Evolutionary conservation across 2,329 filamentous ascomycete species (phyloP), one percentile per base, ranked within the genome.

Genomic region (Pseudogymnoascus destructans): DNA sequence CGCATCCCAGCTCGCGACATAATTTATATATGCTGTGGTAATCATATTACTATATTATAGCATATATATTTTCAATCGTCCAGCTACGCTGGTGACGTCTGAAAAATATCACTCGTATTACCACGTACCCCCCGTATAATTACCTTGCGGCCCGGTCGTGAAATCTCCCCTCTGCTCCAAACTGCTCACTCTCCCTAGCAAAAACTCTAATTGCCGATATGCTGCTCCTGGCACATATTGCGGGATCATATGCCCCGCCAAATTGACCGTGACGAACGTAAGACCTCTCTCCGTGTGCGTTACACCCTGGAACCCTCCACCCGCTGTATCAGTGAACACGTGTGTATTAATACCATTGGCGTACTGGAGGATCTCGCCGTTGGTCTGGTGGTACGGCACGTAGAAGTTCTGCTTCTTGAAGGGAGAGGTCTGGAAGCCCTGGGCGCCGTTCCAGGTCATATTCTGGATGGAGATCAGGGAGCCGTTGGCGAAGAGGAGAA

Each of bases 361-460:
- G 15, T 59, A 46, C 2, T 59, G 19, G 10, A 65, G 33, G 23
- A 85, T 77, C 2, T 77, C 70, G 2, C 80, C 82, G 9, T 80
- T 74, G 1, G 64, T 66, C 61, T 82, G 78, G 65, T 83, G 65
- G 33, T 66, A 66, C 7, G 67, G 67, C 2, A 68, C 62, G 40
- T 57, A 66, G 55, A 69, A 62, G 42, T 68, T 67, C 13, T 62
- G 42, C 3, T 56, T 40, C 2, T 40, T 5, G 2, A 62, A 61
- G 0, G 64, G 66, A 19, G 61, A 33, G 8, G 61, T 66, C 56
- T 79, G 76, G 72, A 88, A 87, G 0, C 84, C 85, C 63, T 85
- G 82, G 0, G 71, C 66, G 2, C 83, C 84, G 57, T 79, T 77
- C 80, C 81, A 87, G 0, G 83, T 87, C 81, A 87, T 85, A 68